phyloP scores from a whole-genome alignment of 257 asterid species.

The Gentiana straminea region DNA sequence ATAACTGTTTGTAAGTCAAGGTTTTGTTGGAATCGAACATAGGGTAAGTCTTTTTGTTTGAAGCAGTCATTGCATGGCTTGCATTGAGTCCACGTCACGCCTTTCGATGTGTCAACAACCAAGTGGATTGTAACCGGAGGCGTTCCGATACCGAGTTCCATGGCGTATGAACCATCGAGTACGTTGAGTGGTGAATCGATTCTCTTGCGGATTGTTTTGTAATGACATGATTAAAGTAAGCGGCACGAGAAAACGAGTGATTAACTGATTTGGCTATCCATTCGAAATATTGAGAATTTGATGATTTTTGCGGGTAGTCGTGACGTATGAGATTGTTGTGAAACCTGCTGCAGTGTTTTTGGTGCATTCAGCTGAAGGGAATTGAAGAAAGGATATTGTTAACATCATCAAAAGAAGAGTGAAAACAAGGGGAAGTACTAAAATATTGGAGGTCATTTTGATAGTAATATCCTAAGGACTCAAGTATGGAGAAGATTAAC shows the following conservation, averaged over 20 bases:
- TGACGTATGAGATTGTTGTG: constrained; percentile 40
- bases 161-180: constrained; percentile 30
- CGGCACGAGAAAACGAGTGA: constrained; percentile 33
- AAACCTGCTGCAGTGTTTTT: constrained; percentile 22
- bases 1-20: constrained; percentile 10
- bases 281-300: constrained; percentile 16
- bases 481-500: too few relatives aligned
- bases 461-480: too few relatives aligned
- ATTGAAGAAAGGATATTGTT: neutral
- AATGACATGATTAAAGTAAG: constrained; percentile 3
- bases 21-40: constrained; percentile 29
- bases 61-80: constrained; percentile 36
- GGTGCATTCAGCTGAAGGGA: constrained; percentile 2
- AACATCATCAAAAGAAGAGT: too few relatives aligned
- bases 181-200: constrained; percentile 11
- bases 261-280: constrained; percentile 13
- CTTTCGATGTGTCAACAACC: constrained; percentile 59
- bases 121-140: constrained; percentile 38
- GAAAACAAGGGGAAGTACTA: too few relatives aligned
- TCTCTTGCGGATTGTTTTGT: too few relatives aligned
- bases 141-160: constrained; percentile 34
- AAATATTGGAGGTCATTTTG: too few relatives aligned
- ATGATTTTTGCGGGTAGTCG: constrained; percentile 31
- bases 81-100: constrained; percentile 55
- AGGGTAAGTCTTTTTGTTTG: constrained; percentile 28